These are phyloP conservation scores for Sporormia fimetaria DNA, from an alignment of 495 filamentous ascomycete genomes.

Conservation along the genomic window DNA sequence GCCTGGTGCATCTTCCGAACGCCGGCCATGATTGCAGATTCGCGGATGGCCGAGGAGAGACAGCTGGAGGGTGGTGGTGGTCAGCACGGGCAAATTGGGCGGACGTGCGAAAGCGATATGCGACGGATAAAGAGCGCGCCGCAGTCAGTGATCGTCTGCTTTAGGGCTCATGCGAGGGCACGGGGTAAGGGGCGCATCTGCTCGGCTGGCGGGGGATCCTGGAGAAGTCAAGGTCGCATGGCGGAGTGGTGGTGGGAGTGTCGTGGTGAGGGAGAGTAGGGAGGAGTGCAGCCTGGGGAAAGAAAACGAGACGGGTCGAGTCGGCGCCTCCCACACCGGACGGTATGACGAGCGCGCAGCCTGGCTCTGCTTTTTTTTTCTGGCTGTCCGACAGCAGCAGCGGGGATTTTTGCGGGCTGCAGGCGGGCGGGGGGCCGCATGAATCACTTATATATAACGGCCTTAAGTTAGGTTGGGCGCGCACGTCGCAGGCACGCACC, in stretches of 20 bases:
- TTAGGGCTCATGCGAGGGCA: slow-evolving; percentile 1
- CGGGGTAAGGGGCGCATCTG: slow-evolving; percentile 2
- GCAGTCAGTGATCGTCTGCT: not conserved
- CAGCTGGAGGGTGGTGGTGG: slow-evolving; percentile 1
- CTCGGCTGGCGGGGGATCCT: slow-evolving; percentile 2
- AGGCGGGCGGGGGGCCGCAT: slow-evolving; percentile 14
- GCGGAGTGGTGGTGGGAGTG: too few species aligned
- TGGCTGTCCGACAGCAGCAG: slow-evolving; percentile 2
- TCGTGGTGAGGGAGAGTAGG: too few species aligned
- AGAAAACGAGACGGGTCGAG: not conserved
- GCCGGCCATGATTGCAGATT: slow-evolving; percentile 23
- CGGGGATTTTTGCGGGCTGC: slow-evolving; percentile 6
- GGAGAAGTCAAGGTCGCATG: too few species aligned
- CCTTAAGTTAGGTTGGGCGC: slow-evolving; percentile 10
- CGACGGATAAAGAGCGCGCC: slow-evolving; percentile 15
- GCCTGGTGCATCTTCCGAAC: slow-evolving; percentile 31
- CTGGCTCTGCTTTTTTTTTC: not conserved
- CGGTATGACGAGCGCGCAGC: not conserved
- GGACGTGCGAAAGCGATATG: slow-evolving; percentile 22
- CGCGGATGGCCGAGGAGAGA: not conserved
- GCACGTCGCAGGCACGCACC: not conserved
- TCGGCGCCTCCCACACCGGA: not conserved
- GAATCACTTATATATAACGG: slow-evolving; percentile 14
- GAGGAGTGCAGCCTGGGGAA: not conserved
- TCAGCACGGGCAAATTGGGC: slow-evolving; percentile 6